phyloP scores from a whole-genome alignment of 2,329 filamentous ascomycete genomes.

The Tolypocladium paradoxum region DNA sequence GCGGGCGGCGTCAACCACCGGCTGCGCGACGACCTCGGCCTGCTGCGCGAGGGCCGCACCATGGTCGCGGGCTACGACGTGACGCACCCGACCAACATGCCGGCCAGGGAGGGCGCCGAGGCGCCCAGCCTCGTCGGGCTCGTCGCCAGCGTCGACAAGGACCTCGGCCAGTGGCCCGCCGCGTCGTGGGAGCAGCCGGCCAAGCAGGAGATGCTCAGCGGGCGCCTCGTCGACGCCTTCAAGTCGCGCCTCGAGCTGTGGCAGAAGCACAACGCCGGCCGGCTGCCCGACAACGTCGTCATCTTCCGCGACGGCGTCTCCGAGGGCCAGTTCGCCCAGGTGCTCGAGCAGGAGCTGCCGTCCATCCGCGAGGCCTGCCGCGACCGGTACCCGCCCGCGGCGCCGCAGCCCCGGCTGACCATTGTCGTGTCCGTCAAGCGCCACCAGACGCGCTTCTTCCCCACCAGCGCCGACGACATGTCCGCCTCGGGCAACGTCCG shows the following conservation, averaged over 20 bases:
- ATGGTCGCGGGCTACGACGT: constrained; percentile 88
- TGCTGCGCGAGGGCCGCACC: constrained; percentile 57
- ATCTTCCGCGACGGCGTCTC: constrained; percentile 86
- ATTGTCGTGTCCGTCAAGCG: constrained; percentile 79
- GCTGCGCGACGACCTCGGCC: constrained; percentile 43
- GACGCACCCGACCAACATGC: constrained; percentile 65
- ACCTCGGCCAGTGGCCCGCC: constrained; percentile 69
- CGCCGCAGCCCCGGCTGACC: constrained; percentile 45
- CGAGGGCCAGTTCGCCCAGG: constrained; percentile 66
- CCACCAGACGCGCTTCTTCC: constrained; percentile 82
- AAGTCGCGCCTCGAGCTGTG: constrained; percentile 55
- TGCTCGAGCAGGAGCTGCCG: constrained; percentile 59
- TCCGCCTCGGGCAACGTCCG: constrained; percentile 52
- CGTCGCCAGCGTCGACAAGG: constrained; percentile 61
- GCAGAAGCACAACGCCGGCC: constrained; percentile 41
- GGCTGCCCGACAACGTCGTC: constrained; percentile 61
- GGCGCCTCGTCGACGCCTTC: constrained; percentile 49
- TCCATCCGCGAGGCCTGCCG: constrained; percentile 54
- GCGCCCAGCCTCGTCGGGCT: constrained; percentile 70
- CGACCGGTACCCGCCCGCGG: constrained; percentile 40
- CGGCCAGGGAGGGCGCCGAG: constrained; percentile 14
- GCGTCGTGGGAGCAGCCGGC: constrained; percentile 56
- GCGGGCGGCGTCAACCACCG: constrained; percentile 62
- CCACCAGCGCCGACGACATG: constrained; percentile 38
- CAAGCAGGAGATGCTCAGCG: constrained; percentile 60